phyloP scores from a whole-genome alignment of 257 asterid genomes.

The Primulina eburnea region DNA sequence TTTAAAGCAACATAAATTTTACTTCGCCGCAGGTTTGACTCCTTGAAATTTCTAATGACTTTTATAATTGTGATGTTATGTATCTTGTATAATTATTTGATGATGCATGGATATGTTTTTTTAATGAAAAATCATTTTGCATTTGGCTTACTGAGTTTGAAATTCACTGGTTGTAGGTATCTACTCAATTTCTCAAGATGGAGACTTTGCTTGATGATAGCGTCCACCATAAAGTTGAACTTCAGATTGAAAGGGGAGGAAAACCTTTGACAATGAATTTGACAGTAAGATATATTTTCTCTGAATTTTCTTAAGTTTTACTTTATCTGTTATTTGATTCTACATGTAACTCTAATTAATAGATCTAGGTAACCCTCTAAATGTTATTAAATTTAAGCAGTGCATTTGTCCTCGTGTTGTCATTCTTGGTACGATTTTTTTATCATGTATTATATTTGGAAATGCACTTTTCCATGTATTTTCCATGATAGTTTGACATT shows the following conservation, averaged over 20 bases:
- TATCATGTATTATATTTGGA: slow-evolving; percentile 6
- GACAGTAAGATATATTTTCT: slow-evolving; percentile 46
- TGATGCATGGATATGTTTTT: not conserved
- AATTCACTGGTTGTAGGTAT: slow-evolving; percentile 56
- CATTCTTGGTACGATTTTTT: slow-evolving; percentile 8
- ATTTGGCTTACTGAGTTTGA: slow-evolving; percentile 9
- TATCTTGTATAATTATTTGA: slow-evolving; percentile 13
- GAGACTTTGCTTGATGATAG: slow-evolving; percentile 89
- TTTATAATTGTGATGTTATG: slow-evolving; percentile 1
- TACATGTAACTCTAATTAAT: not conserved
- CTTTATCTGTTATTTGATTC: not conserved
- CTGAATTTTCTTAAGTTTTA: slow-evolving; percentile 1
- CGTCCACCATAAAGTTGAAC: slow-evolving; percentile 69
- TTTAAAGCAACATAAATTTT: not conserved
- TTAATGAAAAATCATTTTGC: slow-evolving; percentile 5
- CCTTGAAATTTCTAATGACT: slow-evolving; percentile 2
- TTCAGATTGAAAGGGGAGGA: slow-evolving; percentile 98
- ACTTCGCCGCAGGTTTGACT: slow-evolving; percentile 1
- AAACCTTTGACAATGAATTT: slow-evolving; percentile 67
- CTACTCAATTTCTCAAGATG: slow-evolving; percentile 88
- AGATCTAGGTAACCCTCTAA: not conserved
- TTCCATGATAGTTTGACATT: not conserved
- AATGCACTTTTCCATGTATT: slow-evolving; percentile 17
- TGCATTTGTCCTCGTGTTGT: slow-evolving; percentile 4
- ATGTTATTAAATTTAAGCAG: slow-evolving; percentile 9